These are phyloP conservation scores for Lodderomyces beijingensis DNA, from an alignment of 1,139 yeast genomes.

Conservation along the genomic window DNA sequence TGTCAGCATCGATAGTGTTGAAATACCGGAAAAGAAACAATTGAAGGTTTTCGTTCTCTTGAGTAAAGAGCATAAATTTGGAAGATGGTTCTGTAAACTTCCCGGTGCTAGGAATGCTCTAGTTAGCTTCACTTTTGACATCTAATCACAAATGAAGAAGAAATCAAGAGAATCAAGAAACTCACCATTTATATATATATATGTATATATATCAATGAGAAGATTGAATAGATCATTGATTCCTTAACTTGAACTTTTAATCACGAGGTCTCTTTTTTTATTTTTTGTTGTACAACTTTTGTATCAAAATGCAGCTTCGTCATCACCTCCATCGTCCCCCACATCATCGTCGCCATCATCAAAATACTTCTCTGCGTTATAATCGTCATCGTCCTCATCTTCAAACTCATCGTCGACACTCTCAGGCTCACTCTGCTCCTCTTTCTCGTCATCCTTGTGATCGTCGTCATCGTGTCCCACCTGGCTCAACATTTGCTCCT, in stretches of 20 bases:
- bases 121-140: slow-evolving; percentile 34
- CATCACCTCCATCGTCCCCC: slow-evolving; percentile 76
- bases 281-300: background rate
- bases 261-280: no score
- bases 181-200: no score
- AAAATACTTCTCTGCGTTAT: slow-evolving; percentile 48
- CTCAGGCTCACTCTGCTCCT: slow-evolving; percentile 37
- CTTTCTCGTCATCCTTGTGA: slow-evolving; percentile 33
- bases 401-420: slow-evolving; percentile 56
- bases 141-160: slow-evolving; percentile 15
- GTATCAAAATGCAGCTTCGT: slow-evolving; percentile 69
- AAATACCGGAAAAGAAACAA: slow-evolving; percentile 44
- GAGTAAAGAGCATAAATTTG: slow-evolving; percentile 82
- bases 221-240: no score
- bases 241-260: no score
- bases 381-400: slow-evolving; percentile 68
- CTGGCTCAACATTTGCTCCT: slow-evolving; percentile 58
- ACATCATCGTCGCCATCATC: slow-evolving; percentile 78
- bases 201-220: no score
- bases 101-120: slow-evolving; percentile 42
- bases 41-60: slow-evolving; percentile 62
- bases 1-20: slow-evolving; percentile 64
- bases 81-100: slow-evolving; percentile 63
- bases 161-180: no score
- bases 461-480: slow-evolving; percentile 48